phyloP scores from a whole-genome alignment of 148 eudicot species.

The Polygonum aviculare region DNA sequence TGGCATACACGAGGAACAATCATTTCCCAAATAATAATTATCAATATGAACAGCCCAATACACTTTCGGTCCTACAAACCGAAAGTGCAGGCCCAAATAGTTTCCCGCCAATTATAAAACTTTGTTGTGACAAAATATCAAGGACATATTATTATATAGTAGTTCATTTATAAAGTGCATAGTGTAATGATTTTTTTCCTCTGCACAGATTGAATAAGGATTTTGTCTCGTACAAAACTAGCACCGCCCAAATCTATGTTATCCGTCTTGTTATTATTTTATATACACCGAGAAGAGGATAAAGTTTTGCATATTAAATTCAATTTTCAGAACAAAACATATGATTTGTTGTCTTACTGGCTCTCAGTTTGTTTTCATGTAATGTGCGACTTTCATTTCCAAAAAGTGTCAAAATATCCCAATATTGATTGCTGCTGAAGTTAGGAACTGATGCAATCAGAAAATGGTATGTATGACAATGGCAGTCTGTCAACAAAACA shows the following conservation, averaged over 20 bases:
- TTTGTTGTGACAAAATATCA: too few species aligned
- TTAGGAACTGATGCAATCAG: background rate
- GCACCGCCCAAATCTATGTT: background rate
- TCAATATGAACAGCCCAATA: background rate
- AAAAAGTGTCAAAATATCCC: background rate
- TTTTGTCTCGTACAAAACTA: background rate
- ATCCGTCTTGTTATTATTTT: background rate
- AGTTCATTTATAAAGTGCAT: too few species aligned
- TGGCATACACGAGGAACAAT: too few species aligned
- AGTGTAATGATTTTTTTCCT: too few species aligned
- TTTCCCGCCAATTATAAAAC: background rate
- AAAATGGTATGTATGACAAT: background rate
- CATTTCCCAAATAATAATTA: too few species aligned
- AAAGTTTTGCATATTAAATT: background rate
- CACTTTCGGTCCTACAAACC: too few species aligned
- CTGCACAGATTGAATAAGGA: background rate
- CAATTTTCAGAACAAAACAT: background rate
- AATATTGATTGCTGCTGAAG: background rate
- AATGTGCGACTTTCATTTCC: too few species aligned
- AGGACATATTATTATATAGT: too few species aligned
- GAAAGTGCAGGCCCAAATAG: background rate
- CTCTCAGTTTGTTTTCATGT: too few species aligned
- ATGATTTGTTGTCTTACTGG: background rate
- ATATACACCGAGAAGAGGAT: background rate
- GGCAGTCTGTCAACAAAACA: background rate